A percentile compares a stretch with the other conserved stretches of the same genome.
Evolutionary conservation across 345 rosid species (phyloP).

Genomic region (Eucalyptus pauciflora): DNA sequence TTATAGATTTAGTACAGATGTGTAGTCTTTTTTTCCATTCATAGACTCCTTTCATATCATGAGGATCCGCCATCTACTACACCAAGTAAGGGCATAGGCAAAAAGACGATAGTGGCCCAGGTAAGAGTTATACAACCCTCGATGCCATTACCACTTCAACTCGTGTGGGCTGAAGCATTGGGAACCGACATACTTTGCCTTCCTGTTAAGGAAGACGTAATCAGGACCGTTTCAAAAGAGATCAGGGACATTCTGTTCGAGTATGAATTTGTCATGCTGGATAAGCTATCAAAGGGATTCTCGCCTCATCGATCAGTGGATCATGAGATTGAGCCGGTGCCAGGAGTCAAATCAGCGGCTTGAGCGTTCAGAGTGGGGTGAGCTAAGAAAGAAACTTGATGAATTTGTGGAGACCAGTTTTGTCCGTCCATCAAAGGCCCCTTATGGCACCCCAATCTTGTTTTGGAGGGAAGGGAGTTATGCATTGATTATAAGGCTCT

Average conservation of each 20-base stretch:
- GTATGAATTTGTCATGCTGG: not conserved
- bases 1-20: not conserved
- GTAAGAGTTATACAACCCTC: not conserved
- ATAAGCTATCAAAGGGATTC: not conserved
- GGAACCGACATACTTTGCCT: not conserved
- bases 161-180: not conserved
- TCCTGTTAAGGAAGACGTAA: not conserved
- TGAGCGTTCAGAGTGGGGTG: not conserved
- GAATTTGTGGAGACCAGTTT: not conserved
- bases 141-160: not conserved
- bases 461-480: not conserved
- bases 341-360: not conserved
- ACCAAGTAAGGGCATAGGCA: not conserved
- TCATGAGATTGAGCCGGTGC: not conserved
- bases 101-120: not conserved
- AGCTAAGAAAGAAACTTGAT: not conserved
- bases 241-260: not conserved
- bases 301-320: not conserved
- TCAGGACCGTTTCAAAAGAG: not conserved
- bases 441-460: not conserved
- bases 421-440: not conserved
- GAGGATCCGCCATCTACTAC: not conserved
- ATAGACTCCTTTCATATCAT: not conserved
- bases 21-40: not conserved
- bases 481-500: not conserved